Evolutionary conservation across 306 rosid species (phyloP), one percentile per base, ranked within the genome.

Genomic region (Rosa persica): DNA sequence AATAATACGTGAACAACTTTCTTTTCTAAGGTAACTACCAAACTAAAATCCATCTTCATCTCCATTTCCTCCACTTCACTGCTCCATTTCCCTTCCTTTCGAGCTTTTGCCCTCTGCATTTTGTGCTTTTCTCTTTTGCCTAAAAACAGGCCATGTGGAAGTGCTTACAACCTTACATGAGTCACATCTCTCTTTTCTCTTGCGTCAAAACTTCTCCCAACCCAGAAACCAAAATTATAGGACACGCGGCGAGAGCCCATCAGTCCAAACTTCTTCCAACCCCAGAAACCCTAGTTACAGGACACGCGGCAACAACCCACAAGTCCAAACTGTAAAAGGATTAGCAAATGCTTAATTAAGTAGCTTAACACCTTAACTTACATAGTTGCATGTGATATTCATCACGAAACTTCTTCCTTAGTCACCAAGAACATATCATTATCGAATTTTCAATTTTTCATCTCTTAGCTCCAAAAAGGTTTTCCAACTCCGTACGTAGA

Each of bases 101-200:
- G 25, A 20, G 12, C 23, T 20, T 6, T 52, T 52, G 8, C 27
- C n/a, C 0, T 5, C 5, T 20, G 23, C 58, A 23, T 52, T 6
- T 4, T 27, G 8, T 27, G 40, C 67, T 25, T 61, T 27, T 15
- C 68, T 34, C 40, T 15, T 15, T 34, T 16, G 15, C 58, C 57
- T 75, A 42, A 25, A 1, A n/a, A 3, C 1, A 17, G 0, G 71
- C 48, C 47, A 66, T 6, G 46, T 40, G 40, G 6, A 36, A 15
- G 62, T 73, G 88, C 82, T 85, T 89, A 82, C 89, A 52, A 40
- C 7, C 78, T 23, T 78, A 49, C 36, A 30, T 30, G 36, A 42
- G 44, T 42, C 44, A 30, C 67, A 40, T n/a, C 43, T 0, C 34
- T 23, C 48, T 43, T 76, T 13, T 44, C 62, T 72, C 79, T 77